Base-by-base conservation (phyloP, 768 basidiomycete genomes). In the Mycena leptocephala region DNA sequence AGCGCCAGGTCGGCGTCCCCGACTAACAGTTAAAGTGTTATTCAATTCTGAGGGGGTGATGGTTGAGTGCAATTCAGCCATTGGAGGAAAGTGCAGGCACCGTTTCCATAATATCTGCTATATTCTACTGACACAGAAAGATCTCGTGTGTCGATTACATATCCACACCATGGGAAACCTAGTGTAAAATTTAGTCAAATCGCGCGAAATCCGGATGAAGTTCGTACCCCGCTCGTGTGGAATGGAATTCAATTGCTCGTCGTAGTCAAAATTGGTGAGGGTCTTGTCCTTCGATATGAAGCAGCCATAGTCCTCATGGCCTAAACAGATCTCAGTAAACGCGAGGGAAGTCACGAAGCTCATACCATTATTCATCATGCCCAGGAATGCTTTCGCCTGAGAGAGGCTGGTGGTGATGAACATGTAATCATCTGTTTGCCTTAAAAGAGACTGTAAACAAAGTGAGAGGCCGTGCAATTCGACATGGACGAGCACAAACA, bases 131-230 rank as follows among this genome's bases (percentile, higher is more conserved):
- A 89, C 30, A 99, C 88, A 13, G 96, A 95, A 39, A 99, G 88
- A 78, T 93, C 90, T 26, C 82, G 84, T 88, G 93, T 95, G 80
- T 97, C 85, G 79, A 99, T 95, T 67, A 93, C 81, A 76, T 94
- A 90, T 2, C 97, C 98, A 85, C 98, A 99, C 95, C 97, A 99
- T 2, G 96, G 94, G 82, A 99, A 99, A 51, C 87, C 97, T 97
- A 76, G 20, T 13, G 24, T 43, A 67, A 18, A 5, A 35, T 55
- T 16, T 1, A 58, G 64, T 18, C 33, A 6, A 30, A 32, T 20
- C 24, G 18, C 20, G 26, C 55, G 24, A 28, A 24, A 58, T 24
- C 35, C 22, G 28, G 28, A 70, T 5, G 28, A 65, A 63, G 37
- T 2, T 22, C 37, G 5, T 41, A 71, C 74, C 71, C 41, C 77